Evolutionary conservation across 2,329 filamentous ascomycete species (phyloP).

Genomic region (Colletotrichum sansevieriae): DNA sequence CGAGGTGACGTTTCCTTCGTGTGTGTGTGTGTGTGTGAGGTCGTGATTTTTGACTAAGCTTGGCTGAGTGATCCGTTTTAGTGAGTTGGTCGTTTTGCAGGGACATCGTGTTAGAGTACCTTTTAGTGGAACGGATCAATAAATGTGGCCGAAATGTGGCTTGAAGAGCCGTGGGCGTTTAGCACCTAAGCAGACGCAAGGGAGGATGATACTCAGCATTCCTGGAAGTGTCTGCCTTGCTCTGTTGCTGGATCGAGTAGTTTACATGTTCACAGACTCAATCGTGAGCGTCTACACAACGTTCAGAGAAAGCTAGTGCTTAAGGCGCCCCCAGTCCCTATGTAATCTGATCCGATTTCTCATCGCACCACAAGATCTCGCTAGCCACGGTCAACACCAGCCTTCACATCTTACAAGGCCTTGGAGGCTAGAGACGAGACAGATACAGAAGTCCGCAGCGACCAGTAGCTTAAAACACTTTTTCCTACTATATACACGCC

Average conservation of each 20-base stretch:
- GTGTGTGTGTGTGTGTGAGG: not conserved
- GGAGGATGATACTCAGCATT: conserved; percentile 29
- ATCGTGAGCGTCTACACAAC: no score
- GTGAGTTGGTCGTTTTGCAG: not conserved
- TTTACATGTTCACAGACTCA: no score
- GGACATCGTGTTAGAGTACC: conserved; percentile 2
- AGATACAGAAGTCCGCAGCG: no score
- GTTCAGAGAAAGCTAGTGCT: not conserved
- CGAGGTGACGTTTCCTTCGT: not conserved
- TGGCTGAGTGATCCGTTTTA: not conserved
- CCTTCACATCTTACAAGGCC: conserved; percentile 11
- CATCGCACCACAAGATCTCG: conserved; percentile 19
- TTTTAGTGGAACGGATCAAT: conserved; percentile 23
- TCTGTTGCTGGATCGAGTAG: conserved; percentile 2
- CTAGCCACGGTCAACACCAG: conserved; percentile 25
- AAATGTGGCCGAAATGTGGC: no score
- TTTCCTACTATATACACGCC: no score
- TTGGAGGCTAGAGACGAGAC: conserved; percentile 30
- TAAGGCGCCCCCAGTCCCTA: not conserved
- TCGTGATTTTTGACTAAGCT: not conserved
- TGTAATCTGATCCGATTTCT: conserved; percentile 19
- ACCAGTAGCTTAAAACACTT: no score
- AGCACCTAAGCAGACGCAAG: conserved; percentile 28
- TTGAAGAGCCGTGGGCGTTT: conserved; percentile 20
- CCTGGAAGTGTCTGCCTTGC: conserved; percentile 21